A percentile compares a stretch with the other conserved stretches of the same genome.
phyloP scores from a whole-genome alignment of 129 eudicot genomes.

The Logfia minima region DNA sequence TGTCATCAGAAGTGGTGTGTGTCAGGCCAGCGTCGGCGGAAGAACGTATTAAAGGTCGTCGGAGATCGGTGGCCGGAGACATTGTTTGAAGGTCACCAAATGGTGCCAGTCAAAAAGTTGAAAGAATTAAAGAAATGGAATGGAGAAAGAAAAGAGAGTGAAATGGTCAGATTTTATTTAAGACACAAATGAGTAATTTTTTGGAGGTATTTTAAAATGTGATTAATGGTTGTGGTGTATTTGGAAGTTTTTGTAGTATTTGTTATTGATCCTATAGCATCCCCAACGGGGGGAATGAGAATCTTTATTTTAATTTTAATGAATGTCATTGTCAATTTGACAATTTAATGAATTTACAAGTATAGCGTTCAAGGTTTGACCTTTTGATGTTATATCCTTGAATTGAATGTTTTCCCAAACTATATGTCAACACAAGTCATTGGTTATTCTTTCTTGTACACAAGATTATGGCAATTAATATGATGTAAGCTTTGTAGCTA shows the following conservation, averaged over 20 bases:
- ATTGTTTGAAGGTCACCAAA: constrained; percentile 29
- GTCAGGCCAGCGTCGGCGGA: constrained; percentile 35
- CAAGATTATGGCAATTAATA: neutral
- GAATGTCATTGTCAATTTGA: neutral
- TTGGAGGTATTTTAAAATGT: constrained; percentile 10
- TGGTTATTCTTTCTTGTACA: constrained; percentile 8
- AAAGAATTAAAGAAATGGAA: neutral
- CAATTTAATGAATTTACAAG: neutral
- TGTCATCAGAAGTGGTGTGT: constrained; percentile 33
- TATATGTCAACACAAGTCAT: neutral
- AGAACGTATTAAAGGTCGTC: constrained; percentile 24
- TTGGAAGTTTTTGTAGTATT: constrained; percentile 13
- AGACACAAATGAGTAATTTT: constrained; percentile 19
- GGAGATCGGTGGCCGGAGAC: constrained; percentile 36
- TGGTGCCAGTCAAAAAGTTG: constrained; percentile 3
- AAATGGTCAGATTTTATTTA: constrained; percentile 2
- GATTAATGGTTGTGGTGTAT: constrained; percentile 12
- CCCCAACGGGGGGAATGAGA: constrained; percentile 21
- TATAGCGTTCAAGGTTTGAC: neutral
- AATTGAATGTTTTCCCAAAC: neutral
- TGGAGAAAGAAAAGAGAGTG: neutral
- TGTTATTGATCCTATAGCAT: constrained; percentile 7
- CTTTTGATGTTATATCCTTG: neutral
- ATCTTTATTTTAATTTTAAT: constrained; percentile 20
- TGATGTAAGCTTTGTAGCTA: neutral